These are phyloP conservation scores for Beta macrorhiza DNA, from an alignment of 179 eudicot genomes.

Conservation along the genomic window DNA sequence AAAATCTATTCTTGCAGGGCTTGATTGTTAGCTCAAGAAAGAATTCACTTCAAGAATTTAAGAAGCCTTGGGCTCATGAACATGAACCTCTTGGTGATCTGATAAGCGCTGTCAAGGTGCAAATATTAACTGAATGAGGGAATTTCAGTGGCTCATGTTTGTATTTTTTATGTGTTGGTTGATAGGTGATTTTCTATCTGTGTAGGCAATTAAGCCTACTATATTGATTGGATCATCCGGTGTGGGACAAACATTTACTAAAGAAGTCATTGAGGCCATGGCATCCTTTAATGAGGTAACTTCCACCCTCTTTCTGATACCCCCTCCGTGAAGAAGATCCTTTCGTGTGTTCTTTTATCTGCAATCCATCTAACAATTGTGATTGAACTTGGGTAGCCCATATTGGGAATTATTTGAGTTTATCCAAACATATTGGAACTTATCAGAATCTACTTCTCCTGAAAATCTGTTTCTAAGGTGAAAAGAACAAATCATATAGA, in stretches of 20 bases:
- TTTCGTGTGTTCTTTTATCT: too few relatives aligned
- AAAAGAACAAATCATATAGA: not conserved
- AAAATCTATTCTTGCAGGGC: conserved; percentile 35
- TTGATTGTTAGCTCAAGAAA: conserved; percentile 70
- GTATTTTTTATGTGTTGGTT: not conserved
- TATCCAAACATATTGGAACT: too few relatives aligned
- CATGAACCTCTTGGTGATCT: conserved; percentile 70
- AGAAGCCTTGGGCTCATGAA: conserved; percentile 92
- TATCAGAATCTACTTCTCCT: too few relatives aligned
- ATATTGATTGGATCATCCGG: conserved; percentile 88
- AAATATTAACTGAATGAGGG: not conserved
- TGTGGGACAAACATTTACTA: conserved; percentile 75
- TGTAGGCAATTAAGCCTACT: conserved; percentile 72
- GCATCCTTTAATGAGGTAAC: conserved; percentile 68
- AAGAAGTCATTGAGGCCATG: conserved; percentile 80
- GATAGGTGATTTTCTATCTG: conserved; percentile 7
- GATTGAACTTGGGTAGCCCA: too few relatives aligned
- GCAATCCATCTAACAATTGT: too few relatives aligned
- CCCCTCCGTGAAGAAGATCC: not conserved
- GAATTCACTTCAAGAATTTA: conserved; percentile 77
- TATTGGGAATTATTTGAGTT: too few relatives aligned
- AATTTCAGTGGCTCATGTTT: not conserved
- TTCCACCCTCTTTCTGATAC: not conserved
- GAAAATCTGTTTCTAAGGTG: too few relatives aligned
- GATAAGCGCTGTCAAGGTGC: conserved; percentile 72